Percentiles rank a stretch among this genome's conserved stretches.
phyloP scores from a whole-genome alignment of 2,329 filamentous ascomycete genomes.

The Aspergillus tanneri region DNA sequence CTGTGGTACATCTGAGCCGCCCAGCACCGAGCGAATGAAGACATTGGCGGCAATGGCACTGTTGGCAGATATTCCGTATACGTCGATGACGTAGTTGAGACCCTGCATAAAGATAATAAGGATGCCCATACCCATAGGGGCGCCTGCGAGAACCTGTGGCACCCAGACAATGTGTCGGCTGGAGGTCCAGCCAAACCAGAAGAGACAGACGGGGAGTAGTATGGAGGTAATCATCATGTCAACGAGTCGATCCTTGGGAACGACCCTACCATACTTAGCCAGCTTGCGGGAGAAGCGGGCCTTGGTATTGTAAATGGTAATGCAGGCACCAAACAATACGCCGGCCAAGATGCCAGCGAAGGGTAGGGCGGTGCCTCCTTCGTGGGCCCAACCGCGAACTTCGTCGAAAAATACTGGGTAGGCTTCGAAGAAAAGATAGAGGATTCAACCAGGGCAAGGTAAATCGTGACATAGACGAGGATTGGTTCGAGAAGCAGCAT shows the following conservation, averaged over 20 bases:
- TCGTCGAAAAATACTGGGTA: neutral
- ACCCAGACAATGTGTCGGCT: neutral
- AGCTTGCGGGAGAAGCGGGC: neutral
- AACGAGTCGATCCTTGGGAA: constrained; percentile 4
- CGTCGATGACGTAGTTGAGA: constrained; percentile 3
- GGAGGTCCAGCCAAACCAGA: constrained; percentile 12
- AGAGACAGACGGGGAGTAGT: constrained; percentile 6
- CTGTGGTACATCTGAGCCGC: constrained; percentile 7
- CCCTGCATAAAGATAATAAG: constrained; percentile 5
- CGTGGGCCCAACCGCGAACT: neutral
- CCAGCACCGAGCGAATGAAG: neutral
- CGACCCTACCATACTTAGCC: neutral
- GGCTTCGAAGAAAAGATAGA: constrained; percentile 2
- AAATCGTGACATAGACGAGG: neutral
- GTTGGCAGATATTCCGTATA: constrained; percentile 2
- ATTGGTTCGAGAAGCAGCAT: constrained; percentile 3
- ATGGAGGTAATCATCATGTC: neutral
- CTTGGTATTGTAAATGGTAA: neutral
- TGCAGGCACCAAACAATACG: neutral
- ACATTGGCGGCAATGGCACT: constrained; percentile 7
- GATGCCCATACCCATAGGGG: constrained; percentile 1
- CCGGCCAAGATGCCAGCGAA: neutral
- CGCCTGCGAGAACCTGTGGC: neutral
- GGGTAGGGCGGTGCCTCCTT: neutral
- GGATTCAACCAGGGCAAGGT: neutral